Evolutionary conservation across 352 stramenopile genomes (phyloP).

Genomic region (Globisporangium cederbergense): DNA sequence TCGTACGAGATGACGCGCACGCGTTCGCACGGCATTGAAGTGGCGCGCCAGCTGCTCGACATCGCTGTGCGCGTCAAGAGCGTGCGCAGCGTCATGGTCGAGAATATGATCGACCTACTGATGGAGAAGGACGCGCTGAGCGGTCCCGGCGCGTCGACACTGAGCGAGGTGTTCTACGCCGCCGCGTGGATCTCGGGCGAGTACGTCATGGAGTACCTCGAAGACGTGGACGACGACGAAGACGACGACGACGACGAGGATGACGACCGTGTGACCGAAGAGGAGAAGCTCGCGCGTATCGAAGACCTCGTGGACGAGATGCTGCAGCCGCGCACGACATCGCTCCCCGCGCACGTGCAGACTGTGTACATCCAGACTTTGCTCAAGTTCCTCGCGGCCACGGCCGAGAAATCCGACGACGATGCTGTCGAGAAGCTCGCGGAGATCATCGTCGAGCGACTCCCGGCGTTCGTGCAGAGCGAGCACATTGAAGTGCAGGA

Average conservation of each 20-base stretch:
- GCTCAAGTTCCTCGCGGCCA: constrained; percentile 85
- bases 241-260: constrained; percentile 80
- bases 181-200: constrained; percentile 98
- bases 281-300: constrained; percentile 85
- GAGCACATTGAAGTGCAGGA: constrained; percentile 95
- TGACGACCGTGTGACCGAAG: constrained; percentile 59
- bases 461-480: constrained; percentile 88
- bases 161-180: constrained; percentile 93
- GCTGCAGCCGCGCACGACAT: constrained; percentile 74
- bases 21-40: constrained; percentile 71
- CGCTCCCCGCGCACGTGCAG: constrained; percentile 87
- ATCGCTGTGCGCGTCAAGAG: constrained; percentile 96
- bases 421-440: constrained; percentile 83
- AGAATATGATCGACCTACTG: constrained; percentile 93
- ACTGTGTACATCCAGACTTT: constrained; percentile 94
- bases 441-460: constrained; percentile 76
- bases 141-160: constrained; percentile 67
- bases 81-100: constrained; percentile 93
- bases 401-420: constrained; percentile 70
- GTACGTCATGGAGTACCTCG: constrained; percentile 91
- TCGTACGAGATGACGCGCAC: constrained; percentile 27
- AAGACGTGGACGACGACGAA: constrained; percentile 75
- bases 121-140: constrained; percentile 83
- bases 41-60: constrained; percentile 95
- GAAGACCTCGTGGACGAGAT: constrained; percentile 81